phyloP scores from a whole-genome alignment of 139 green algal species.

The Micractinium conductrix region DNA sequence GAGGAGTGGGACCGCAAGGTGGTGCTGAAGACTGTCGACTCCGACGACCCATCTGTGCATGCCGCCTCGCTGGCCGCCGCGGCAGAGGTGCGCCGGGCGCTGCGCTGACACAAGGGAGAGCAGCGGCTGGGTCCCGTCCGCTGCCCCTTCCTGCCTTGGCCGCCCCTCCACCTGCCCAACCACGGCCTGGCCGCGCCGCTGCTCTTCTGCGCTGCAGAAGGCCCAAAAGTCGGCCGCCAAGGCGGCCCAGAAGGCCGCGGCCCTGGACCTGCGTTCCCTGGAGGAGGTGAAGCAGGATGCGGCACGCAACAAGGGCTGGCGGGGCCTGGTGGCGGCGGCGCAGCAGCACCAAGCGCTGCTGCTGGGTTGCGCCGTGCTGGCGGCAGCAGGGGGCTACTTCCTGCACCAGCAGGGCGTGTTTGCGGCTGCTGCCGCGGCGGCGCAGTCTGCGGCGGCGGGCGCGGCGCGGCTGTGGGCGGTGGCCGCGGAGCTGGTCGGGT shows the following conservation, averaged over 20 bases:
- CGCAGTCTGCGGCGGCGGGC: conserved; percentile 18
- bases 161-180: no score
- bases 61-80: no score
- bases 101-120: no score
- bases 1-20: conserved; percentile 36
- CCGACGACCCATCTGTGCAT: no score
- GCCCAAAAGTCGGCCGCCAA: no score
- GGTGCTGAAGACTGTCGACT: conserved; percentile 2
- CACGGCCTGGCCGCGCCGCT: no score
- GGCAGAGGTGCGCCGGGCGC: no score
- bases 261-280: background rate
- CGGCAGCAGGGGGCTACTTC: background rate
- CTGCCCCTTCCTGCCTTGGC: no score
- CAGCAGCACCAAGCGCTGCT: conserved; percentile 14
- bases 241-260: no score
- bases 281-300: conserved; percentile 21
- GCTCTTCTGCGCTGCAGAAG: no score
- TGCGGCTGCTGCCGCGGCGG: conserved; percentile 31
- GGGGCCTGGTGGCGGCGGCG: background rate
- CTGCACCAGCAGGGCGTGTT: conserved; percentile 31
- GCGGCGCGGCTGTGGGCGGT: conserved; percentile 25
- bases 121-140: no score
- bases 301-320: conserved; percentile 3
- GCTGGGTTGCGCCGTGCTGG: conserved; percentile 1
- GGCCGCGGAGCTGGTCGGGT: conserved; percentile 19